Base-by-base conservation (phyloP, 345 rosid genomes). In the Syzygium aqueum region DNA sequence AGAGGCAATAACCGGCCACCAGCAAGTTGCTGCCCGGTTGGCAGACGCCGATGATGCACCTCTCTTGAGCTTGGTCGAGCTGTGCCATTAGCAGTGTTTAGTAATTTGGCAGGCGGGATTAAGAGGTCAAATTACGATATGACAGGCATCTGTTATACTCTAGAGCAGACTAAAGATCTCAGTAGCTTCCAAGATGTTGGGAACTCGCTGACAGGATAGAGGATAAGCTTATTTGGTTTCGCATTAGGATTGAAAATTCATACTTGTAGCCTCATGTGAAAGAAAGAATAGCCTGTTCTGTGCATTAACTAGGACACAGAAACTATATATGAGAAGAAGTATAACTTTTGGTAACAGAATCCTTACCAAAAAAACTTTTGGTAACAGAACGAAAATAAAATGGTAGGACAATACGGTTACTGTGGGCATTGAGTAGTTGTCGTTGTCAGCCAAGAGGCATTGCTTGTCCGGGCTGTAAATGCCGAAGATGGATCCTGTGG, bases 401-500 rank as follows among this genome's bases (percentile, higher is more conserved):
- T 33, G 80, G 49, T 25, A 19, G 50, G 86, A 43, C 25, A 51
- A 86, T 52, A n/a, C 23, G 19, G 43, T 89, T 89, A 89, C 91
- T 77, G 57, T 86, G 46, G 46, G 37, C 57, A 53, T 16, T 0
- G 78, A 57, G 63, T 89, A 57, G 63, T 89, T 85, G 7, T 88
- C 92, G 16, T 90, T 90, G 11, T 15, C 2, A 30, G 86, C 85
- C n/a, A 90, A 33, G 53, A 89, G 91, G 87, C 91, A 89, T 61
- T 87, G 90, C 53, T 88, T 53, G 59, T 91, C 91, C 12, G 91
- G 91, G 56, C 86, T 89, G 40, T 91, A 91, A 11, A 91, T 91
- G 46, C 92, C 92, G 33, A 89, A 91, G 61, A 91, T 89, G 16
- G 92, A 89, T 53, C 92, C 92, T 10, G 91, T 91, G 6, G 91